Base-by-base conservation (phyloP, 495 filamentous ascomycete genomes). In the Echria macrotheca region DNA sequence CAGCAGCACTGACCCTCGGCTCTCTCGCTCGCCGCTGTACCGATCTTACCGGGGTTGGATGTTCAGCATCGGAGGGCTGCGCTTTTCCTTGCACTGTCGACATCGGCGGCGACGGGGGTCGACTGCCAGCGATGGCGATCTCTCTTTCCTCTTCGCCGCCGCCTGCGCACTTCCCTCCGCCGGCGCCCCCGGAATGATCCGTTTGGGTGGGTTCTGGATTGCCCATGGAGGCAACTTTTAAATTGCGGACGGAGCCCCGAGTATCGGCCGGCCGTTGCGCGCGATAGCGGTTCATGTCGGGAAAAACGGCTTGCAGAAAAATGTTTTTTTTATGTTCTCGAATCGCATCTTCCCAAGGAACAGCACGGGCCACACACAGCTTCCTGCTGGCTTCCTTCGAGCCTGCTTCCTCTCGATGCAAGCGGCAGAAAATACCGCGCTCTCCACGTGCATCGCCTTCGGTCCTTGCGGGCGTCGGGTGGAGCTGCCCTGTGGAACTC, bases 1-100 rank as follows among this genome's bases (percentile, higher is more conserved):
- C n/a, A n/a, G 41, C 41, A 26, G 42, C 42, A 44, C 42, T 44
- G 42, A 31, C 42, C 14, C 42, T 44, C 42, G 42, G 42, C 42
- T 44, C 24, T 44, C 42, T 40, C 18, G 38, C 24, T 41, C 38
- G 38, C 38, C 38, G 17, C 38, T 31, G 28, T 6, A 31, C 28
- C 28, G 28, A 31, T 31, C 28, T 12, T 6, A 31, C 28, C 28
- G 12, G 28, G 28, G 28, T 31, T 31, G 28, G 7, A 31, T 6
- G 28, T 12, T 12, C 28, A 31, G 28, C 28, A 12, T 31, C 28
- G 28, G 28, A 31, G 28, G 28, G 28, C 28, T 6, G 28, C 28
- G 12, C 28, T 31, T 12, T 6, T 12, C 6, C 28, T 31, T 12
- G 12, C 28, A 31, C 28, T 31, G 7, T 6, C 28, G 12, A 6